Percentiles rank a stretch among this genome's conserved stretches.
Evolutionary conservation across 176 grass and related monocot genomes (phyloP).

Genomic region (Poa pratensis): DNA sequence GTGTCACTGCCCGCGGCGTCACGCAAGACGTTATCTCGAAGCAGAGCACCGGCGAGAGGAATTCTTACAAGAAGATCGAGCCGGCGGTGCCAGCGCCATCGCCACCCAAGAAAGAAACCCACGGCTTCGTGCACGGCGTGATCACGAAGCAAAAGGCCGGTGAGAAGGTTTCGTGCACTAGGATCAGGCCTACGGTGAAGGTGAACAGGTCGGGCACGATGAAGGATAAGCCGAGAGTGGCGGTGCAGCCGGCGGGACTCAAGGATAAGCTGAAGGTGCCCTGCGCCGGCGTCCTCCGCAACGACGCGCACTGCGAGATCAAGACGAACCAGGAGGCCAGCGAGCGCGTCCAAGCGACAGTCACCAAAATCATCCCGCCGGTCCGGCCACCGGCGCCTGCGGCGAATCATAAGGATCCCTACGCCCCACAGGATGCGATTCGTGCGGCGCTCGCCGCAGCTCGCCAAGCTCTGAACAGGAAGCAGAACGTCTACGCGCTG

Average conservation of each 20-base stretch:
- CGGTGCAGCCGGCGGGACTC: not conserved
- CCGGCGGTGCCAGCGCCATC: too few relatives aligned
- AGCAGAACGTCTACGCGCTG: not conserved
- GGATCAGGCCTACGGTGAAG: not conserved
- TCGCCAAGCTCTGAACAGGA: not conserved
- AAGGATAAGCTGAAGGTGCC: not conserved
- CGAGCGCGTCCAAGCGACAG: not conserved
- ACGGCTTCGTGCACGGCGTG: not conserved
- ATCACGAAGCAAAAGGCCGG: not conserved
- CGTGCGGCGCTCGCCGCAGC: not conserved
- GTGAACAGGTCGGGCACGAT: too few relatives aligned
- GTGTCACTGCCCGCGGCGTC: not conserved
- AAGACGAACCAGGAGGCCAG: not conserved
- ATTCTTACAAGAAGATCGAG: not conserved
- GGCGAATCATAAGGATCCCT: not conserved
- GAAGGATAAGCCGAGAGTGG: too few relatives aligned
- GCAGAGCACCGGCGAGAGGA: not conserved
- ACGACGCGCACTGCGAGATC: not conserved
- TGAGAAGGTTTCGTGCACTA: not conserved
- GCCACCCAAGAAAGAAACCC: not conserved
- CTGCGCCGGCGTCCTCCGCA: not conserved
- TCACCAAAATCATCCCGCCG: not conserved
- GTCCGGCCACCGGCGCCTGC: not conserved
- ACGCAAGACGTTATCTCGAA: not conserved
- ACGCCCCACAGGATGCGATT: not conserved